Evolutionary conservation across 1,284 basidiomycete species (phyloP), one percentile per base, ranked within the genome.

Genomic region (Wolfiporia cocos): DNA sequence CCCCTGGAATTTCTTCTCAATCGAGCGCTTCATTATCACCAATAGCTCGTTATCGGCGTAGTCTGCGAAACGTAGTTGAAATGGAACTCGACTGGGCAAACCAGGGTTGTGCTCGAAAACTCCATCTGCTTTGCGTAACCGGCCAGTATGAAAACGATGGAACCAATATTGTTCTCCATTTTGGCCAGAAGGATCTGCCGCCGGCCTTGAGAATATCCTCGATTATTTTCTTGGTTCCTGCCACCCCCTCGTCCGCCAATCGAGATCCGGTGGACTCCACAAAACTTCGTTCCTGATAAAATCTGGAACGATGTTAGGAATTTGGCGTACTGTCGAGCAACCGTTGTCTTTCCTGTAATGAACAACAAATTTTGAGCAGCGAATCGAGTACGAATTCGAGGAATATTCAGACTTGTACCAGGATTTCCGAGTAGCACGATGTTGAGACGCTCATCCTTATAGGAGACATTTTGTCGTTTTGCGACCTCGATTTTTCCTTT

Each of bases 101-200:
- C 81, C 81, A 4, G 82, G 80, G 47, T 85, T 85, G 51, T 83
- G 80, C 44, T 82, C 78, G 48, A 85, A 84, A 61, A 85, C 49
- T 85, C 81, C 82, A 85, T 84, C 57, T 85, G 65, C 43, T 73
- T 78, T 57, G 65, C 72, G 54, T 84, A 84, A 1, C 81, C 81
- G 0, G 81, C 81, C 5, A 85, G 63, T 49, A 85, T 77, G 59
- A 85, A 85, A 3, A 81, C 76, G 15, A 81, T 50, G 12, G 65
- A 74, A 6, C 78, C 82, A 2, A 77, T 65, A 20, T 70, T 68
- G 56, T 84, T 83, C 51, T 84, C 81, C 78, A 84, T 84, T 56
- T 84, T 80, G 0, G 78, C 77, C 2, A 84, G 68, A 1, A 85
- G 66, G 51, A 75, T 83, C 81, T 81, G 21, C 81, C 82, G 0